These are phyloP conservation scores for Colletotrichum cereale DNA, from an alignment of 2,329 filamentous ascomycete species.

Conservation along the genomic window DNA sequence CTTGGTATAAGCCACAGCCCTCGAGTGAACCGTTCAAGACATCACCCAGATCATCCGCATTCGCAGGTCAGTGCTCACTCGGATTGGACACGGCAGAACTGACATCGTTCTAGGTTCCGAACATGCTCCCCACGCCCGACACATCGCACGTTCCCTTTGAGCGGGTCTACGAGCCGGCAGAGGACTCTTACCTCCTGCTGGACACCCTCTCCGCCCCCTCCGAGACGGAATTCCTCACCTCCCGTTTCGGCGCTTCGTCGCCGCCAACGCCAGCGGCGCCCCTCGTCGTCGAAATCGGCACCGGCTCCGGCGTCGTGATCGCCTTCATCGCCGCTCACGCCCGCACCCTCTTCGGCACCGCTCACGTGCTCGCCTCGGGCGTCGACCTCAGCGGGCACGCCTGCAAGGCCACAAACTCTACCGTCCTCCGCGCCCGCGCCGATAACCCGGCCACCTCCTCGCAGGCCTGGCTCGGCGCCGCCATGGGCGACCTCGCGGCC, in stretches of 20 bases:
- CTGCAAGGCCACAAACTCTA: conserved; percentile 79
- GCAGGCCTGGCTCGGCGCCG: conserved; percentile 72
- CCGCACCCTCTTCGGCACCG: conserved; percentile 76
- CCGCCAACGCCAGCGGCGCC: conserved; percentile 53
- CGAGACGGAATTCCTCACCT: conserved; percentile 77
- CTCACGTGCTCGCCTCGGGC: conserved; percentile 77
- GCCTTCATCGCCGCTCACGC: conserved; percentile 87
- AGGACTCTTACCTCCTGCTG: conserved; percentile 94
- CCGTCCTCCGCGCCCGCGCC: conserved; percentile 65
- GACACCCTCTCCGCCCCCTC: conserved; percentile 84
- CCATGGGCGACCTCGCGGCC: conserved; percentile 77
- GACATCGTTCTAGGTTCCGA: conserved; percentile 25
- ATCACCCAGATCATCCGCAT: not conserved
- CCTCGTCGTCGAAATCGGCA: conserved; percentile 86
- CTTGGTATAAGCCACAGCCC: not conserved
- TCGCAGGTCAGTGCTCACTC: not conserved
- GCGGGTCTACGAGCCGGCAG: conserved; percentile 92
- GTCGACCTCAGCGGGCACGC: conserved; percentile 90
- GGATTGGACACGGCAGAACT: conserved; percentile 16
- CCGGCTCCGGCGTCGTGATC: conserved; percentile 93
- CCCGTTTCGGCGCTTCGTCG: conserved; percentile 64
- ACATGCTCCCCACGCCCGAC: conserved; percentile 92
- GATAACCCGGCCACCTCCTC: conserved; percentile 52
- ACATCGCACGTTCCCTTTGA: conserved; percentile 92
- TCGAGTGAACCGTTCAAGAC: not conserved